Conservation (phyloP, 192 early-diverging fungal genomes). For the Coemansia sp. region DNA sequence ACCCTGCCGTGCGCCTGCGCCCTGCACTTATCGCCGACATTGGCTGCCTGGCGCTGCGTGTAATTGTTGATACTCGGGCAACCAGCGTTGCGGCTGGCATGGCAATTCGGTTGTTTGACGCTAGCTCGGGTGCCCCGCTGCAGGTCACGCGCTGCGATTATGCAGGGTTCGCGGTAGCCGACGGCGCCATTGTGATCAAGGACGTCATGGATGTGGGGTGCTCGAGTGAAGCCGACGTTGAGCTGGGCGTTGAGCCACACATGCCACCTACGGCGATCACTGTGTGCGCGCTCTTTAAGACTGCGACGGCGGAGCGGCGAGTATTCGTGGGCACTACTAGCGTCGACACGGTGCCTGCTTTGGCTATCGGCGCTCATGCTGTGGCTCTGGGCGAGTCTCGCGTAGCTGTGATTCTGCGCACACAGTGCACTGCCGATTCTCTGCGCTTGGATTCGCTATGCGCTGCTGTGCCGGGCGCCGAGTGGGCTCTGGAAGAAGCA, state of each 20-base stretch:
- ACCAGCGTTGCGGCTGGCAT: slow-evolving; percentile 17
- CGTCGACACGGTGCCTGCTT: slow-evolving; percentile 23
- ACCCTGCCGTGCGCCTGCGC: background rate
- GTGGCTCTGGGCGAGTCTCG: background rate
- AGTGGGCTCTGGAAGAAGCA: background rate
- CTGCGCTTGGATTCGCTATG: slow-evolving; percentile 17
- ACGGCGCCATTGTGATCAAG: slow-evolving; percentile 20
- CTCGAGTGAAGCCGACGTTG: background rate
- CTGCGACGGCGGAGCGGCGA: background rate
- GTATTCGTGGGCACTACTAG: slow-evolving; percentile 15
- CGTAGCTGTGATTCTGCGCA: slow-evolving; percentile 15
- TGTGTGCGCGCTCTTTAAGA: slow-evolving; percentile 23
- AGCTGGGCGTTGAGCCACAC: slow-evolving; percentile 1
- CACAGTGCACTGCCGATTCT: slow-evolving; percentile 12
- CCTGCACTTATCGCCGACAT: background rate
- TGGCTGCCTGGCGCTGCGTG: slow-evolving; percentile 15
- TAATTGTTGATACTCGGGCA: slow-evolving; percentile 7
- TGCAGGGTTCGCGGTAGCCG: background rate
- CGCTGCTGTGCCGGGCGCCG: background rate
- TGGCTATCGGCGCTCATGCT: slow-evolving; percentile 10
- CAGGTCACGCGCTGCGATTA: slow-evolving; percentile 5
- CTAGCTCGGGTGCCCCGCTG: slow-evolving; percentile 4
- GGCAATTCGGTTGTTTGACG: slow-evolving; percentile 30
- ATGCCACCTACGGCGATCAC: slow-evolving; percentile 3
- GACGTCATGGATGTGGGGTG: slow-evolving; percentile 3